Evolutionary conservation across 1,284 basidiomycete genomes (phyloP).

Genomic region (Golubevia sp.): DNA sequence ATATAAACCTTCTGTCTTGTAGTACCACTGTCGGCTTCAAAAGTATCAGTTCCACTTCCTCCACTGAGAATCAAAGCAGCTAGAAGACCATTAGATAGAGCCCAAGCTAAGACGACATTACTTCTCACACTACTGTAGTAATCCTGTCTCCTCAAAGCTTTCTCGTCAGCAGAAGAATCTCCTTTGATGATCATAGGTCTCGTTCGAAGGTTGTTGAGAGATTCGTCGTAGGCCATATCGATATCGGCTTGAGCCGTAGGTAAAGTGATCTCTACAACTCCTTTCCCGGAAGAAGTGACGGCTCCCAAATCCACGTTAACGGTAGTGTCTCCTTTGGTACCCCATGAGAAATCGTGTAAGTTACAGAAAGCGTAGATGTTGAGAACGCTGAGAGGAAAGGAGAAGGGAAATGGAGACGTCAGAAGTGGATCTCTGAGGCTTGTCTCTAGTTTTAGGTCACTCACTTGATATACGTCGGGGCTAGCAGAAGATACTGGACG

Average conservation of each 20-base stretch:
- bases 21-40: conserved; percentile 24
- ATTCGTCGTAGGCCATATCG: conserved; percentile 85
- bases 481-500: conserved; percentile 82
- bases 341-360: conserved; percentile 56
- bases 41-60: conserved; percentile 27
- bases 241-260: conserved; percentile 83
- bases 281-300: conserved; percentile 50
- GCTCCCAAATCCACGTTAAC: conserved; percentile 55
- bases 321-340: conserved; percentile 62
- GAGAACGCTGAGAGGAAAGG: conserved; percentile 3
- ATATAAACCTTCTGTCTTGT: conserved; percentile 50
- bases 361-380: conserved; percentile 14
- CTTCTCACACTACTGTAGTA: conserved; percentile 56
- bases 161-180: conserved; percentile 48
- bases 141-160: conserved; percentile 50
- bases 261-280: conserved; percentile 80
- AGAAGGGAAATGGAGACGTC: neutral
- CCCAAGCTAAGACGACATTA: conserved; percentile 85
- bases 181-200: conserved; percentile 64
- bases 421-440: neutral
- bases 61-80: conserved; percentile 48
- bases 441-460: no score
- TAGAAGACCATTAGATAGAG: conserved; percentile 73
- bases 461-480: conserved; percentile 82
- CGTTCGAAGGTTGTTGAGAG: conserved; percentile 78